phyloP scores from a whole-genome alignment of 306 rosid genomes.

The Dryas octopetala region DNA sequence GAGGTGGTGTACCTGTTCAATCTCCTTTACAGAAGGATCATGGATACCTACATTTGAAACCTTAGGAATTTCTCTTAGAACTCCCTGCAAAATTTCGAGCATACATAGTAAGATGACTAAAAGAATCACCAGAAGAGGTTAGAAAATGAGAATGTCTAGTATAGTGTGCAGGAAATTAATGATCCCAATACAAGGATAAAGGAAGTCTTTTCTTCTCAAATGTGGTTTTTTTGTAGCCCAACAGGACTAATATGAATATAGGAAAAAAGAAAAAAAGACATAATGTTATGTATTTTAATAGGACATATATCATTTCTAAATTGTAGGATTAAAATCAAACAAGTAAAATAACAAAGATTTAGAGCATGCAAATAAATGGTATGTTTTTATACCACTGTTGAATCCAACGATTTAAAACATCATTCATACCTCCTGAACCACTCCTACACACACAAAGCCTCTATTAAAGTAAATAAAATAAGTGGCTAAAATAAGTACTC shows the following conservation, averaged over 20 bases:
- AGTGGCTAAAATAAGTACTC: not conserved
- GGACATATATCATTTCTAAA: not conserved
- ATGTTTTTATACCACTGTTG: too few species aligned
- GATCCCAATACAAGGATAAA: too few species aligned
- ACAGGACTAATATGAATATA: too few species aligned
- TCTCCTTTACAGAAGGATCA: constrained; percentile 37
- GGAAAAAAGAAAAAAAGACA: too few species aligned
- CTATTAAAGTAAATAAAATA: not conserved
- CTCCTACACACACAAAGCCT: too few species aligned
- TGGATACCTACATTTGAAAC: constrained; percentile 25
- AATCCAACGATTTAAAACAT: too few species aligned
- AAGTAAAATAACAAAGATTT: not conserved
- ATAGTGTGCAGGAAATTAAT: too few species aligned
- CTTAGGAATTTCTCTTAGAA: constrained; percentile 43
- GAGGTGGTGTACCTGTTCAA: constrained; percentile 39
- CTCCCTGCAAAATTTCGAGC: constrained; percentile 39
- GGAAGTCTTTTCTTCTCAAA: too few species aligned
- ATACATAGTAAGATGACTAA: constrained; percentile 11
- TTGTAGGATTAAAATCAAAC: not conserved
- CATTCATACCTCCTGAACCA: too few species aligned
- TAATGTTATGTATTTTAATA: not conserved
- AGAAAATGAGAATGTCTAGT: too few species aligned
- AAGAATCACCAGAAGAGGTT: not conserved
- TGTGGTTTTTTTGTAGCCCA: too few species aligned
- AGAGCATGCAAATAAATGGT: too few species aligned